Conservation (phyloP, 2,329 filamentous ascomycete genomes). For the Cladosporium sp. region DNA sequence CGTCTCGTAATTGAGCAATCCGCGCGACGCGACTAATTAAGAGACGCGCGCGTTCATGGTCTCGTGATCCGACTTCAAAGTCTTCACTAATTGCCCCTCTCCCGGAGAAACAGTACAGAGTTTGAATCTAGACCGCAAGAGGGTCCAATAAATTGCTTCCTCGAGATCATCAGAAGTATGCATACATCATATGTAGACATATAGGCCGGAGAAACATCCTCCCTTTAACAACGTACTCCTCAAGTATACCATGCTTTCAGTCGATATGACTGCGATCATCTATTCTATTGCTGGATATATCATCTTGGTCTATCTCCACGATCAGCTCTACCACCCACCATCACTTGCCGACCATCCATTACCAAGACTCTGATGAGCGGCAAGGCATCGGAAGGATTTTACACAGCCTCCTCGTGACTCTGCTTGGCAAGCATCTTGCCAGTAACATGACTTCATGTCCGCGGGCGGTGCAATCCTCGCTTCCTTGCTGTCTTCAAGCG, state of each 20-base stretch:
- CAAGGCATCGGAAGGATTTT: constrained; percentile 18
- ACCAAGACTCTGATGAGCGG: not conserved
- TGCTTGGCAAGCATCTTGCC: not conserved
- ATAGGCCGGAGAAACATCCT: too few relatives aligned
- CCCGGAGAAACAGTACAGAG: too few relatives aligned
- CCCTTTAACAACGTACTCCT: too few relatives aligned
- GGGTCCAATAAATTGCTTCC: not conserved
- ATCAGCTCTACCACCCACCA: not conserved
- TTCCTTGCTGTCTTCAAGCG: not conserved
- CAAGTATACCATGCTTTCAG: not conserved
- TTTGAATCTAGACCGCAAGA: too few relatives aligned
- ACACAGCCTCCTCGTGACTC: constrained; percentile 8
- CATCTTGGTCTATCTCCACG: not conserved
- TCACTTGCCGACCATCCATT: not conserved
- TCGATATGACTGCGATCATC: not conserved
- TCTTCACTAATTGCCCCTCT: too few relatives aligned
- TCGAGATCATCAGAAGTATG: not conserved
- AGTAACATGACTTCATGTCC: not conserved
- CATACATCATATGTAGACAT: not conserved
- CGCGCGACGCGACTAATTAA: not conserved
- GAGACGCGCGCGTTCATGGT: not conserved
- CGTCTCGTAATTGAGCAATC: not conserved
- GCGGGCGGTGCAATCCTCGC: constrained; percentile 14
- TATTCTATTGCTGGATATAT: not conserved
- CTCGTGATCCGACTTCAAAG: too few relatives aligned